Evolutionary conservation across 2,329 filamentous ascomycete species (phyloP), one percentile per base, ranked within the genome.

Genomic region (Plenodomus biglobosus): DNA sequence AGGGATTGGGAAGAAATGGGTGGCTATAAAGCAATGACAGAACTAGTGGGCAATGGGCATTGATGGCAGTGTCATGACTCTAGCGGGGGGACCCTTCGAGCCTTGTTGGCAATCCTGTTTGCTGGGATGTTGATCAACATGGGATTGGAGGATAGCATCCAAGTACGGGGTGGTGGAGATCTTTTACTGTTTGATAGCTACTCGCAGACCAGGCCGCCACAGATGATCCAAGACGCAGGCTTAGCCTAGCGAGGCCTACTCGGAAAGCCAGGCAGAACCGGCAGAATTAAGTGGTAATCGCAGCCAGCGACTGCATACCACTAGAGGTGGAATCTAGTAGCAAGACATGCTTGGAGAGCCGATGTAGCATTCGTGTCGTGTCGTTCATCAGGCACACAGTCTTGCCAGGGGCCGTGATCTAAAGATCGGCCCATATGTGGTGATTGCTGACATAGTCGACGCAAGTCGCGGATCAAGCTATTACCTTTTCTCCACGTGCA

Each of bases 11-110:
- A 52, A 58, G 60, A 54, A 56, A 46, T 46, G 55, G 24, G 54
- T 57, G 58, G 58, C 56, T 68, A 69, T 68, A 67, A 58, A 50
- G 52, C 46, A 48, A 54, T 46, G 52, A 52, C 42, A 40, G 51
- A 46, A 45, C 52, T 58, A 50, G 41, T 48, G 40, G 53, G 49
- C 45, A 48, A 46, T 52, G 49, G 56, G 56, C 57, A 62, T 57
- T 56, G 46, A 53, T 42, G 50, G 55, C 48, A 58, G 50, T 56
- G 44, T 43, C 30, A 50, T 57, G 62, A 56, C 55, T 46, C 46
- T 62, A 55, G 55, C 57, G 58, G 51, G 61, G 57, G 55, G 58
- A 55, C 48, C 40, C 44, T 42, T 50, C 53, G 60, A 58, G 52
- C 57, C 55, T 57, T 50, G 48, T 52, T 53, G 48, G 55, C 55